Conservation (phyloP, 1,139 yeast species). For the Magnusiomyces clavatus region DNA sequence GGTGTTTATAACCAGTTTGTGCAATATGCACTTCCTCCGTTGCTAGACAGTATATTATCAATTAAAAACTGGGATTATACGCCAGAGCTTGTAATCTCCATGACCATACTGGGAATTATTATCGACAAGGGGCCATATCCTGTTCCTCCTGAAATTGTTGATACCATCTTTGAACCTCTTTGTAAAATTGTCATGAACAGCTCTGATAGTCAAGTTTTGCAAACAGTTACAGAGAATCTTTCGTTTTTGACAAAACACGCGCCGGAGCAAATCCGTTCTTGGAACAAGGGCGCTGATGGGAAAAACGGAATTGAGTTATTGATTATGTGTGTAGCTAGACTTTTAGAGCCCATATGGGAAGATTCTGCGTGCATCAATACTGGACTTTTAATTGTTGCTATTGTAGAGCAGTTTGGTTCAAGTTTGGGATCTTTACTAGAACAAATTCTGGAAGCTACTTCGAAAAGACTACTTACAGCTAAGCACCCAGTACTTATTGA, state of each 20-base stretch:
- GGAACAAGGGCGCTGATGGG: slow-evolving; percentile 34
- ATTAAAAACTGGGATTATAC: slow-evolving; percentile 26
- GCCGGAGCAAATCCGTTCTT: slow-evolving; percentile 39
- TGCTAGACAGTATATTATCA: slow-evolving; percentile 35
- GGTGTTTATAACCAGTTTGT: slow-evolving; percentile 38
- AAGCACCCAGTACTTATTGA: slow-evolving; percentile 67
- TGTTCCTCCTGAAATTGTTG: slow-evolving; percentile 44
- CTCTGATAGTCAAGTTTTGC: slow-evolving; percentile 72
- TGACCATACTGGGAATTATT: slow-evolving; percentile 59
- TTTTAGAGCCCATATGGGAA: slow-evolving; percentile 61
- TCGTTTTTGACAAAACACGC: slow-evolving; percentile 52
- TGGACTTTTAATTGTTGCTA: slow-evolving; percentile 34
- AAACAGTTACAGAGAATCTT: slow-evolving; percentile 69
- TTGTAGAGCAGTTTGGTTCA: slow-evolving; percentile 51
- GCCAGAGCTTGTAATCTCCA: slow-evolving; percentile 53
- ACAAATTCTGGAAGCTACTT: slow-evolving; percentile 64
- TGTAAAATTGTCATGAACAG: slow-evolving; percentile 46
- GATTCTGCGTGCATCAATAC: slow-evolving; percentile 76
- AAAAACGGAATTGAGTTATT: slow-evolving; percentile 45
- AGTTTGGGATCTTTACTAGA: slow-evolving; percentile 47
- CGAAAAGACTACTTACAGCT: slow-evolving; percentile 55
- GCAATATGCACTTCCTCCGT: slow-evolving; percentile 46
- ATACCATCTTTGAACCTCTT: slow-evolving; percentile 45
- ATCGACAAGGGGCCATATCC: slow-evolving; percentile 41
- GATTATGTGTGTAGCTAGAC: slow-evolving; percentile 21